Percentiles rank a stretch among this genome's conserved stretches.
Conservation (phyloP, 1,139 yeast species). For the Candida sp. region DNA sequence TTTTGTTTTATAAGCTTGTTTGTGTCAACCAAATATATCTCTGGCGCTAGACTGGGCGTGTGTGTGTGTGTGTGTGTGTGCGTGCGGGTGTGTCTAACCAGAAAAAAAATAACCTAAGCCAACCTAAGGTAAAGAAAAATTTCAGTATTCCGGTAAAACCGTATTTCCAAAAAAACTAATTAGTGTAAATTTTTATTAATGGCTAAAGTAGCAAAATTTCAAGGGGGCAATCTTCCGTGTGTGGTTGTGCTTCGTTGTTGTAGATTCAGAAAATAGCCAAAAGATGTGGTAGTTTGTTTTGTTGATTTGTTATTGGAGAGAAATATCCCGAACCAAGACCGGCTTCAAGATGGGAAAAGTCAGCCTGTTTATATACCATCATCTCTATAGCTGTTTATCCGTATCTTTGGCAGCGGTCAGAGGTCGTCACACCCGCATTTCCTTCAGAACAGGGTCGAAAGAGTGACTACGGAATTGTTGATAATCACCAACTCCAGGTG, state of each 20-base stretch:
- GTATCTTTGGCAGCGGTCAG: not conserved
- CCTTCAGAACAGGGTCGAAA: not conserved
- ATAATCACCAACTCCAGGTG: not conserved
- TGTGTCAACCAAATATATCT: not conserved
- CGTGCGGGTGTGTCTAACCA: not conserved
- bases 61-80: not conserved
- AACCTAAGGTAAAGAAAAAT: not conserved
- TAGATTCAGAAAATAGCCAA: not conserved
- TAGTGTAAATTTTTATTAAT: not conserved
- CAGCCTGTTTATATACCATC: not conserved
- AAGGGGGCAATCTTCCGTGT: not conserved
- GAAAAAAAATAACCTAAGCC: not conserved
- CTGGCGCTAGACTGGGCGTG: not conserved
- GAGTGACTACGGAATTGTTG: not conserved
- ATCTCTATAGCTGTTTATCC: not conserved
- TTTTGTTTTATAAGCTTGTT: not conserved
- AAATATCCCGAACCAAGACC: not conserved
- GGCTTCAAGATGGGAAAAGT: not conserved
- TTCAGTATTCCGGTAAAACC: slow-evolving; percentile 2
- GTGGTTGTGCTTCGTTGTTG: not conserved
- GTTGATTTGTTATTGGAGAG: too few relatives aligned
- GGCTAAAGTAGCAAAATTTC: not conserved
- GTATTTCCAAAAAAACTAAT: slow-evolving; percentile 2
- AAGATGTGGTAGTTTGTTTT: too few relatives aligned
- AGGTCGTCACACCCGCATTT: not conserved